Conservation (phyloP, 768 basidiomycete species). For the Crepidotus variabilis region DNA sequence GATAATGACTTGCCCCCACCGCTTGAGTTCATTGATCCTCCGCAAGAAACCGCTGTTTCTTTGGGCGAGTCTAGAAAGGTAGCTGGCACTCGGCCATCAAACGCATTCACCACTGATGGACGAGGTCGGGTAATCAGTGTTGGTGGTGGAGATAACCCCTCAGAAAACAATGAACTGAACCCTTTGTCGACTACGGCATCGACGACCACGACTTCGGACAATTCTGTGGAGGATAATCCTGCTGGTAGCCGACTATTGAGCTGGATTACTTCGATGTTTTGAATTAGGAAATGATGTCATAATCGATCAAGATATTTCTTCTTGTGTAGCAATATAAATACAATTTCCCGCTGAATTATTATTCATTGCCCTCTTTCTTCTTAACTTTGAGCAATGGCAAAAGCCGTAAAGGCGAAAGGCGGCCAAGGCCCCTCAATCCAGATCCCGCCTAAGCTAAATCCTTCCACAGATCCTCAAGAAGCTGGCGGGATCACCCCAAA, state of each 20-base stretch:
- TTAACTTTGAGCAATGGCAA: constrained; percentile 16
- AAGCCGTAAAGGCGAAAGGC: constrained; percentile 15
- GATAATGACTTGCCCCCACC: not conserved
- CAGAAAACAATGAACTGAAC: constrained; percentile 6
- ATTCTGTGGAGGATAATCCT: not conserved
- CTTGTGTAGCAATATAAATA: not conserved
- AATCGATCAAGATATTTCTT: not conserved
- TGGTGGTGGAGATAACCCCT: constrained; percentile 4
- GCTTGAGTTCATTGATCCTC: not conserved
- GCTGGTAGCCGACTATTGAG: constrained; percentile 1
- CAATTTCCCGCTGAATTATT: not conserved
- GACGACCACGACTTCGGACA: not conserved
- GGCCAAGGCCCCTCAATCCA: constrained; percentile 21
- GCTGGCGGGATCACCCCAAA: constrained; percentile 50
- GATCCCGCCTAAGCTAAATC: constrained; percentile 21
- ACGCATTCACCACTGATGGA: constrained; percentile 62
- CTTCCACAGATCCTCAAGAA: constrained; percentile 10
- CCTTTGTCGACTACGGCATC: not conserved
- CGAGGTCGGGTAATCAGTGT: constrained; percentile 57
- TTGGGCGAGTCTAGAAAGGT: not conserved
- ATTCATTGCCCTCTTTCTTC: not conserved
- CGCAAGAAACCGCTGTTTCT: not conserved
- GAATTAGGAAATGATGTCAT: not conserved
- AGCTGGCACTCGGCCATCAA: constrained; percentile 10
- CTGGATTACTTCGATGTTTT: constrained; percentile 3